phyloP scores from a whole-genome alignment of 805 yeast species.

The Ogataea allantospora region DNA sequence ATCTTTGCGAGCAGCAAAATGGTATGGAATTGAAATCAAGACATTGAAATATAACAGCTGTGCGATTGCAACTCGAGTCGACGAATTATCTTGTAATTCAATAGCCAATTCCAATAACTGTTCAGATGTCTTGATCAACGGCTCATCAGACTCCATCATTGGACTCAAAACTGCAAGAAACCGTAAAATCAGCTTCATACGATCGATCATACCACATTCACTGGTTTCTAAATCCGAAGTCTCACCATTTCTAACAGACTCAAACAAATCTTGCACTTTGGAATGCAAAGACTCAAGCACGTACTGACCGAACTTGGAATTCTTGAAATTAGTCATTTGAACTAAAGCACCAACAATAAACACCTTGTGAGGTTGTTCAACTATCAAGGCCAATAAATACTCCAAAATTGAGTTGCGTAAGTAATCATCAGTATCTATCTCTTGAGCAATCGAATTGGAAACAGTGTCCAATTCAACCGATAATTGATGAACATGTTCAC shows the following conservation, averaged over 20 bases:
- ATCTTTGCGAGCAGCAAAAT: slow-evolving; percentile 25
- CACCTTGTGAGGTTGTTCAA: slow-evolving; percentile 91
- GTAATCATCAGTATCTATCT: slow-evolving; percentile 59
- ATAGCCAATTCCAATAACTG: slow-evolving; percentile 56
- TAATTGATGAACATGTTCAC: slow-evolving; percentile 43
- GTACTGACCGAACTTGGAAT: slow-evolving; percentile 63
- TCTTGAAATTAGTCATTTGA: slow-evolving; percentile 61
- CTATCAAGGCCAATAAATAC: slow-evolving; percentile 64
- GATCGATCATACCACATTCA: slow-evolving; percentile 63
- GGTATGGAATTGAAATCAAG: slow-evolving; percentile 62
- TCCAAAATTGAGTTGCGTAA: slow-evolving; percentile 58
- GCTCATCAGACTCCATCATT: slow-evolving; percentile 49
- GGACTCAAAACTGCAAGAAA: slow-evolving; percentile 67
- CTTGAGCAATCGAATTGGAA: slow-evolving; percentile 62
- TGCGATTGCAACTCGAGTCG: slow-evolving; percentile 54
- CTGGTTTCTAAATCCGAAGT: slow-evolving; percentile 24
- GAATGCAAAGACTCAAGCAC: slow-evolving; percentile 68
- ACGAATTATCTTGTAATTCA: slow-evolving; percentile 46
- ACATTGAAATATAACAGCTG: slow-evolving; percentile 67
- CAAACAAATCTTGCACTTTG: slow-evolving; percentile 56
- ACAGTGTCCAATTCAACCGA: slow-evolving; percentile 60
- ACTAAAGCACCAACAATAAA: slow-evolving; percentile 68
- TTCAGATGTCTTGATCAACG: slow-evolving; percentile 41
- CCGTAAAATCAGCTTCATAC: slow-evolving; percentile 67
- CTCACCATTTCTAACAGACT: slow-evolving; percentile 20